phyloP scores from a whole-genome alignment of 2,329 filamentous ascomycete genomes.

The Colletotrichum gloeosporioides region DNA sequence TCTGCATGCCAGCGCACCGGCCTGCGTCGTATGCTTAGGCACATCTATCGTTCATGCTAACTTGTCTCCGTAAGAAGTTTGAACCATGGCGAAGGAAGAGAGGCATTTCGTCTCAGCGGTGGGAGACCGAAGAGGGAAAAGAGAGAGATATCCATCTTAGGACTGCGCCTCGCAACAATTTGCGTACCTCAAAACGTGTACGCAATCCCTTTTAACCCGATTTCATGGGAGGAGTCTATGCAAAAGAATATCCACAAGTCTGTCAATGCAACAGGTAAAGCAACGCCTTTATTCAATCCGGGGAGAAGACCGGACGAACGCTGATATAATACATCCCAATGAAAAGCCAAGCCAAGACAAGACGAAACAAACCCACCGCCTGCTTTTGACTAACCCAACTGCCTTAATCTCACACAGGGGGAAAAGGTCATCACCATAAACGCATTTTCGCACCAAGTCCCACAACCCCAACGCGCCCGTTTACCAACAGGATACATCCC shows the following conservation, averaged over 20 bases:
- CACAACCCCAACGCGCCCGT: background rate
- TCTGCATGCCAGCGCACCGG: too few species aligned
- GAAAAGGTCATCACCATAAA: background rate
- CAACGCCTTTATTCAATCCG: background rate
- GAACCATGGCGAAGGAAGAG: too few species aligned
- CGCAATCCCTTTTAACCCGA: background rate
- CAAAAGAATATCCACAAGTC: background rate
- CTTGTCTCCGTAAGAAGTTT: too few species aligned
- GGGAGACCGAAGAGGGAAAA: too few species aligned
- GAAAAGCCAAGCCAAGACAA: background rate
- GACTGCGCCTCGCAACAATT: background rate
- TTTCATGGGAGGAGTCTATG: background rate
- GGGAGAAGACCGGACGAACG: background rate
- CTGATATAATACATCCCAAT: background rate
- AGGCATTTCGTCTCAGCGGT: too few species aligned
- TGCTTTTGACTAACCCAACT: background rate
- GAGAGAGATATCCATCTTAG: too few species aligned
- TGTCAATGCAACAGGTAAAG: background rate
- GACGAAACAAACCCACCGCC: background rate
- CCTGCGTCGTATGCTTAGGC: too few species aligned
- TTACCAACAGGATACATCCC: background rate
- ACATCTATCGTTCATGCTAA: too few species aligned
- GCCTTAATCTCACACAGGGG: background rate
- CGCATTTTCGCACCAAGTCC: background rate
- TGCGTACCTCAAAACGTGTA: background rate